These are phyloP conservation scores for Colletotrichum truncatum DNA, from an alignment of 2,329 filamentous ascomycete species.

Conservation along the genomic window DNA sequence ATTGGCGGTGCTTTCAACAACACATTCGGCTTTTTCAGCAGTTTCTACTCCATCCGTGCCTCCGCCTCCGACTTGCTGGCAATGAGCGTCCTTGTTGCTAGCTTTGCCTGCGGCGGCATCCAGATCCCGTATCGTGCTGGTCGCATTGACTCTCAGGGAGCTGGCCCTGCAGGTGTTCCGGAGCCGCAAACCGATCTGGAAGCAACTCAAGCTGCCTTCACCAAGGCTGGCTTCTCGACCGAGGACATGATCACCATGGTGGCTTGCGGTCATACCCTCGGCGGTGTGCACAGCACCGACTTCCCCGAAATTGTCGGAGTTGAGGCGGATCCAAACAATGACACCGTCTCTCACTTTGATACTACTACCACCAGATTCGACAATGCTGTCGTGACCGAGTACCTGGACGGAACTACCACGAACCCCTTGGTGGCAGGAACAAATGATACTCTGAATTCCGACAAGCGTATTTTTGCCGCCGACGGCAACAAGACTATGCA, in stretches of 20 bases:
- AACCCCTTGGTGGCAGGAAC: constrained; percentile 52
- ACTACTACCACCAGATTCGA: constrained; percentile 56
- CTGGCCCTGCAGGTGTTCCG: constrained; percentile 42
- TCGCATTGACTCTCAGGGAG: constrained; percentile 40
- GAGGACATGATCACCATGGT: constrained; percentile 47
- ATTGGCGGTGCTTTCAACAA: constrained; percentile 34
- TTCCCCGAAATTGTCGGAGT: constrained; percentile 47
- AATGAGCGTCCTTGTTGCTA: constrained; percentile 33
- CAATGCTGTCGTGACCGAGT: constrained; percentile 53
- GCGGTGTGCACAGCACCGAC: constrained; percentile 53
- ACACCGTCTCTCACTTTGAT: constrained; percentile 46
- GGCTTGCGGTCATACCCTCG: constrained; percentile 45
- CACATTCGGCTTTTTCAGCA: constrained; percentile 38
- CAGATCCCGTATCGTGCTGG: constrained; percentile 41
- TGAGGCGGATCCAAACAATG: constrained; percentile 25
- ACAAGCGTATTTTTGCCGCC: constrained; percentile 51
- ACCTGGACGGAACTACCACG: constrained; percentile 48
- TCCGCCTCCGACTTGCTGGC: constrained; percentile 38
- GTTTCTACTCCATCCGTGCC: constrained; percentile 31
- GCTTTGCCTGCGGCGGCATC: constrained; percentile 32
- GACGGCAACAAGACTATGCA: constrained; percentile 55
- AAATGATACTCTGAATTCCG: constrained; percentile 49
- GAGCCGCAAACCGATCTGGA: constrained; percentile 39
- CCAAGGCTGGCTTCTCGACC: constrained; percentile 41
- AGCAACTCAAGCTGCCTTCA: constrained; percentile 38